phyloP scores from a whole-genome alignment of 192 early-diverging fungal genomes.

The Bifiguratus adelaidae region DNA sequence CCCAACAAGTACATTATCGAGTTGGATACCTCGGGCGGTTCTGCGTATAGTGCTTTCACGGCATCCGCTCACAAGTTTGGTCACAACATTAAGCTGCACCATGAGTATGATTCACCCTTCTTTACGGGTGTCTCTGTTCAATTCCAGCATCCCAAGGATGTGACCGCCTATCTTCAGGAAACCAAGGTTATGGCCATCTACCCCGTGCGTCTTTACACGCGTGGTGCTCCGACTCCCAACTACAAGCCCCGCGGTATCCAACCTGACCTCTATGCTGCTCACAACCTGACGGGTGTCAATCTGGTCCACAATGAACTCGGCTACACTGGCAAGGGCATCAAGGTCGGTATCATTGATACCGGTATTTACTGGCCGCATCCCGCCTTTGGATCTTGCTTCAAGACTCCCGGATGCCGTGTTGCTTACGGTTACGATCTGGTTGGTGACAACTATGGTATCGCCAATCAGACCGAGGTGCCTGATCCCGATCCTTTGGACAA shows the following conservation, averaged over 20 bases:
- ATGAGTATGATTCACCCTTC: background rate
- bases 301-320: constrained; percentile 31
- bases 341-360: constrained; percentile 59
- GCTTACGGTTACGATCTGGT: constrained; percentile 32
- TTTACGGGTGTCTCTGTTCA: background rate
- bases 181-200: background rate
- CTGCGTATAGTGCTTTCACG: background rate
- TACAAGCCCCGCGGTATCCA: background rate
- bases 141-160: background rate
- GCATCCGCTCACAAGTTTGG: background rate
- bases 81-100: background rate
- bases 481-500: constrained; percentile 11
- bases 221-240: background rate
- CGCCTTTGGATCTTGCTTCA: constrained; percentile 34
- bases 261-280: constrained; percentile 4
- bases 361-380: constrained; percentile 57
- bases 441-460: constrained; percentile 5
- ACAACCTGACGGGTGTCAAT: constrained; percentile 40
- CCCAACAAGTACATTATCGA: background rate
- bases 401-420: constrained; percentile 29
- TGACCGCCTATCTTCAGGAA: background rate
- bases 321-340: constrained; percentile 50
- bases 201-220: background rate
- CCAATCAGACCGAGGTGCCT: background rate
- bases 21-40: background rate